Conservation (phyloP, 1,284 basidiomycete genomes). For the Trichosporon sp. region DNA sequence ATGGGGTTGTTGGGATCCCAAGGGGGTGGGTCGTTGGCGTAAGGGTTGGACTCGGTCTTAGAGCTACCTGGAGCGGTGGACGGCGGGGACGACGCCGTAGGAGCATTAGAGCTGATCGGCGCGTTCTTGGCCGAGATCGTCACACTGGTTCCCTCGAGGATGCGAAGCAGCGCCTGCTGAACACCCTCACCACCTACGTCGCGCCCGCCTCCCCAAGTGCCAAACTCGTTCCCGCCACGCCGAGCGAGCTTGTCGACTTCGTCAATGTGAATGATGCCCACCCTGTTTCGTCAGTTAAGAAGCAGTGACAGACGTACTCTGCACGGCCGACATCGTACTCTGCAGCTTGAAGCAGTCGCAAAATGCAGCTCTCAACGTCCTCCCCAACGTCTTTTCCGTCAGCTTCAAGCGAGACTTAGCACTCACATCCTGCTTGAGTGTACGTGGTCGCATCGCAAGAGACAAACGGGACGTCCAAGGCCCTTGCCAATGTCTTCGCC, state of each 20-base stretch:
- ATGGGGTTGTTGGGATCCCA: conserved; percentile 45
- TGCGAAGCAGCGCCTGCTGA: conserved; percentile 81
- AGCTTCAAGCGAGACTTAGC: conserved; percentile 10
- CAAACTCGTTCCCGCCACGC: conserved; percentile 59
- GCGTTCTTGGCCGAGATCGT: conserved; percentile 63
- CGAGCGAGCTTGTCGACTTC: conserved; percentile 88
- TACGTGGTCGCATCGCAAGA: conserved; percentile 52
- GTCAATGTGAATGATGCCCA: conserved; percentile 92
- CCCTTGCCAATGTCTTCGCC: conserved; percentile 74
- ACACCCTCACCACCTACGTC: conserved; percentile 96
- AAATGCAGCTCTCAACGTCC: conserved; percentile 84
- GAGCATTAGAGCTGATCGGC: conserved; percentile 35
- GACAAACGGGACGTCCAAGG: conserved; percentile 87
- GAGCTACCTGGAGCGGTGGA: not conserved
- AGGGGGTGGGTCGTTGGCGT: conserved; percentile 29
- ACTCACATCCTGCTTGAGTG: conserved; percentile 52
- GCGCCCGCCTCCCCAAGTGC: conserved; percentile 57
- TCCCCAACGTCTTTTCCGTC: conserved; percentile 74
- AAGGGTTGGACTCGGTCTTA: conserved; percentile 24
- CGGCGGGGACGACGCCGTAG: conserved; percentile 43
- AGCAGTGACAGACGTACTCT: conserved; percentile 25
- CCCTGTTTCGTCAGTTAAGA: conserved; percentile 52
- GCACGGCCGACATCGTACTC: conserved; percentile 73
- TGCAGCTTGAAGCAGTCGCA: conserved; percentile 76
- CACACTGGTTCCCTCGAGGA: conserved; percentile 87